phyloP scores from a whole-genome alignment of 169 alveolate species.

The Eimeria sp. region DNA sequence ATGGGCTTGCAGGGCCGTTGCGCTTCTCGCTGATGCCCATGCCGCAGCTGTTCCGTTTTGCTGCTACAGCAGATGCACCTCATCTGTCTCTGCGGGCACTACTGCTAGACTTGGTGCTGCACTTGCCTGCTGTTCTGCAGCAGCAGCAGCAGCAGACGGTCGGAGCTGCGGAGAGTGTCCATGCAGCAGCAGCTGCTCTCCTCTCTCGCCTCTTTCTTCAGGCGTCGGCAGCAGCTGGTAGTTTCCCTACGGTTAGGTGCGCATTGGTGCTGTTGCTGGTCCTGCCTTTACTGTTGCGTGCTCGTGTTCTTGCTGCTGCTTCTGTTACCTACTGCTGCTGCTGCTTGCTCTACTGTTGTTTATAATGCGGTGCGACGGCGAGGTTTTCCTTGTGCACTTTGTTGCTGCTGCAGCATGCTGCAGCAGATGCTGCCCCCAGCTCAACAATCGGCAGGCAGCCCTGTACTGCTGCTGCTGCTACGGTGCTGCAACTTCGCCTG shows the following conservation, averaged over 20 bases:
- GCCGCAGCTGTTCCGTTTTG: conserved; percentile 44
- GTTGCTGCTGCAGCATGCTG: conserved; percentile 58
- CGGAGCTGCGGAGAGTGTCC: conserved; percentile 29
- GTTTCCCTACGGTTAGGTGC: not conserved
- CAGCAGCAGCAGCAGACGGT: conserved; percentile 69
- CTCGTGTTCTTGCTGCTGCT: conserved; percentile 19
- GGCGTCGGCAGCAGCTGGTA: not conserved
- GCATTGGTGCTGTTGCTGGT: conserved; percentile 47
- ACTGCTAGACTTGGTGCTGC: conserved; percentile 74
- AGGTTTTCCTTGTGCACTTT: not conserved
- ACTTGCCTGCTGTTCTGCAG: conserved; percentile 39
- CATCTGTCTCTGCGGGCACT: conserved; percentile 55
- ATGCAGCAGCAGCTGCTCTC: conserved; percentile 63
- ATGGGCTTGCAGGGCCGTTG: conserved; percentile 15
- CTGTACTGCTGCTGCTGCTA: conserved; percentile 66
- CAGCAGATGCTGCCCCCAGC: conserved; percentile 49
- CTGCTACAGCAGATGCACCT: conserved; percentile 71
- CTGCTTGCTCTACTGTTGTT: not conserved
- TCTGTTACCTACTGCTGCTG: not conserved
- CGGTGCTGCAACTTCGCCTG: conserved; percentile 70
- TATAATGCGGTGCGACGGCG: not conserved
- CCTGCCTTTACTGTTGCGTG: conserved; percentile 27
- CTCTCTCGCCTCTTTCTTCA: conserved; percentile 48
- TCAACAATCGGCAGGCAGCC: not conserved
- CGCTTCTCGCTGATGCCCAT: conserved; percentile 60